Base-by-base conservation (phyloP, 495 filamentous ascomycete species). In the Penicillium canescens region DNA sequence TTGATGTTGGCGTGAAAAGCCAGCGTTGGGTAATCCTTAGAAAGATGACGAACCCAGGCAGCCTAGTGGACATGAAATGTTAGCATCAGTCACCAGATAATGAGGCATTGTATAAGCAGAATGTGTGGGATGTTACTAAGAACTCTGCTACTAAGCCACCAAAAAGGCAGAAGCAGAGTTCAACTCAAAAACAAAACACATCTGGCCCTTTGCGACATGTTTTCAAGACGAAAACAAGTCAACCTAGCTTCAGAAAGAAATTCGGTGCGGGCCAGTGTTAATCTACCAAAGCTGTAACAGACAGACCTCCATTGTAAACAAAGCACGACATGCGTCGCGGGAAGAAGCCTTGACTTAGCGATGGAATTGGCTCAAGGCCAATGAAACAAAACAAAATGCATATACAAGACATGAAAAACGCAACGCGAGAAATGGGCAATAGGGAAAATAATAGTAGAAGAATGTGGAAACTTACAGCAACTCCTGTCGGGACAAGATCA, bases 91-190 rank as follows among this genome's bases (percentile, higher is more conserved):
- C 52, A 66, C 43, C 55, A 68, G 54, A 46, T 59, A 51, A 47
- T 47, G 42, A 63, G 42, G 28, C 24, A 36, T 46, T 37, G 48
- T 55, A 44, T 43, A 54, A 45, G 18, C n/a, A 50, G 57, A 60
- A 89, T 98, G 93, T 98, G 83, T 95, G 92, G 88, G 86, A 88
- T 91, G 87, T 89, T 87, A 96, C 93, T 98, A 98, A 95, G 94
- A 96, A 87, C 75, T 83, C 81, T 80, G 78, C 86, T 84, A 93
- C 77, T 55, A 68, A 65, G 67, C 67, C 60, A 65, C 69, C 68
- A 68, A 63, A 67, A 59, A 65, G 68, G 73, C 60, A 69, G 74
- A 71, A 75, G 63, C 63, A 82, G 82, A 78, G 71, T 84, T 95
- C 92, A 91, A 96, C 91, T 96, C 90, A 87, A 66, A 84, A 85